phyloP scores from a whole-genome alignment of 2,329 filamentous ascomycete species.

The Sclerotinia subarctica region DNA sequence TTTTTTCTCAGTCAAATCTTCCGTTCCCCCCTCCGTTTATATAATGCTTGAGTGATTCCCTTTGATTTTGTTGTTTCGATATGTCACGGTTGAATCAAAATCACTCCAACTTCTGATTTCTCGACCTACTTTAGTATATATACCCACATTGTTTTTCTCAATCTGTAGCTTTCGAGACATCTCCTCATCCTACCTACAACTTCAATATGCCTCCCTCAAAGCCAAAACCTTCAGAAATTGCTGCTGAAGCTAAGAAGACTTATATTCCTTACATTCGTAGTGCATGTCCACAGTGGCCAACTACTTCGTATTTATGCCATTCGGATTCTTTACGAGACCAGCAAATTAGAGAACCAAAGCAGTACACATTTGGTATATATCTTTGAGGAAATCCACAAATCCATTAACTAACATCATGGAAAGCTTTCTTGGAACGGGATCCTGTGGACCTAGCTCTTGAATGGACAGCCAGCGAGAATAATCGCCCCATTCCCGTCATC shows the following conservation, averaged over 20 bases:
- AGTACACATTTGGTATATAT: conserved; percentile 46
- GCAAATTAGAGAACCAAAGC: conserved; percentile 22
- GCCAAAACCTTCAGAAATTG: conserved; percentile 66
- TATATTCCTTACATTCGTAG: conserved; percentile 64
- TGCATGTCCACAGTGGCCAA: conserved; percentile 54
- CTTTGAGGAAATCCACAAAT: background rate
- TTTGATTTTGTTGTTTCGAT: background rate
- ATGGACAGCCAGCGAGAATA: conserved; percentile 45
- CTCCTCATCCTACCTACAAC: background rate
- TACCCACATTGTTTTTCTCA: background rate
- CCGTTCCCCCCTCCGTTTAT: background rate
- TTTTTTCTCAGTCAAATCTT: background rate
- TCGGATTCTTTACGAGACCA: conserved; percentile 45
- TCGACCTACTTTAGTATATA: background rate
- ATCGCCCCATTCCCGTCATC: conserved; percentile 38
- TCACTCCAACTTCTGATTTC: background rate
- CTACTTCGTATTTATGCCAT: conserved; percentile 53
- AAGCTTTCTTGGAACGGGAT: conserved; percentile 52
- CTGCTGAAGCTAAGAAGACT: conserved; percentile 67
- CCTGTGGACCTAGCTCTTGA: conserved; percentile 59
- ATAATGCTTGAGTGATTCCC: conserved; percentile 7
- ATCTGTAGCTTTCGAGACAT: background rate
- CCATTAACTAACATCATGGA: background rate
- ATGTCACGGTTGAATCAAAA: background rate
- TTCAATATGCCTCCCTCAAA: conserved; percentile 54